These are phyloP conservation scores for Sporothrix variecibatus DNA, from an alignment of 2,329 filamentous ascomycete genomes.

Conservation along the genomic window DNA sequence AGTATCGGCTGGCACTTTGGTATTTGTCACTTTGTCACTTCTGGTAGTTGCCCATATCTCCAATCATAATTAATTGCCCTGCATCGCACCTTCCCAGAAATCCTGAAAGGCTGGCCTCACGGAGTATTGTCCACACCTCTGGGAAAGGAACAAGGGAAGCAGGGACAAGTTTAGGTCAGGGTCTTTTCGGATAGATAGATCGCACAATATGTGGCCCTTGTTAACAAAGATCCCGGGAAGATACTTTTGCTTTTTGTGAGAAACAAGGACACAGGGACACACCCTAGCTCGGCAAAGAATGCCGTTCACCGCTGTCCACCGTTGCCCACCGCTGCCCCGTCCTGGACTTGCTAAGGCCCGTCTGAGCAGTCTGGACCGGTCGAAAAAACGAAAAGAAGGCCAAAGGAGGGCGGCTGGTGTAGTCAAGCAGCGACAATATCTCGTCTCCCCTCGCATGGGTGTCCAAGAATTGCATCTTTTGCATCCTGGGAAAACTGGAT, in stretches of 20 bases:
- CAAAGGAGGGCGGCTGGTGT: background rate
- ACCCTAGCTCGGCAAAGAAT: background rate
- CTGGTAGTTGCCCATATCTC: background rate
- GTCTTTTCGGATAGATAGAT: background rate
- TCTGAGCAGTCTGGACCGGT: constrained; percentile 18
- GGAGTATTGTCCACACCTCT: background rate
- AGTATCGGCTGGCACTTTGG: background rate
- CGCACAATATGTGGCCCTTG: background rate
- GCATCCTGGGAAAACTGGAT: background rate
- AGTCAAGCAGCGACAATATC: background rate
- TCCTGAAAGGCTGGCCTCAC: background rate
- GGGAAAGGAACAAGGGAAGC: background rate
- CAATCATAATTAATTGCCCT: background rate
- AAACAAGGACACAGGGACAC: background rate
- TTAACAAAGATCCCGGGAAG: background rate
- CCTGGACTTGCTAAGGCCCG: constrained; percentile 15
- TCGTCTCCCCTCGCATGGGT: background rate
- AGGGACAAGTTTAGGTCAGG: background rate
- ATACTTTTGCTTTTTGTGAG: background rate
- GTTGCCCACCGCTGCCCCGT: background rate
- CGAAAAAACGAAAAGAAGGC: background rate
- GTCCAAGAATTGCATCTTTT: constrained; percentile 10
- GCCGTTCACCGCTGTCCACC: constrained; percentile 24
- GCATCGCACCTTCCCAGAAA: background rate
- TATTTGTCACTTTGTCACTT: background rate